Evolutionary conservation across 2,329 filamentous ascomycete genomes (phyloP).

Genomic region (Colletotrichum echinochloae): DNA sequence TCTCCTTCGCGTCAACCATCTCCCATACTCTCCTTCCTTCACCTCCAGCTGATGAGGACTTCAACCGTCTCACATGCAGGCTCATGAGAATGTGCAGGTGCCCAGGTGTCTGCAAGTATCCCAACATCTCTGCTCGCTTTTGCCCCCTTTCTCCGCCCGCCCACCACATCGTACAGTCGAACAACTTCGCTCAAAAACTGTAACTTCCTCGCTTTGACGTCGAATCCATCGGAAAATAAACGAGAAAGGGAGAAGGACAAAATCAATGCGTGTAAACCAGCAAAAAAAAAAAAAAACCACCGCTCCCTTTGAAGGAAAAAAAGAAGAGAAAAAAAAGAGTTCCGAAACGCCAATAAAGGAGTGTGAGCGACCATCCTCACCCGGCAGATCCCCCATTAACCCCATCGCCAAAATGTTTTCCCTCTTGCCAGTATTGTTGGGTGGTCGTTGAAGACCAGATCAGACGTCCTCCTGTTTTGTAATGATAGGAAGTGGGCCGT

Average conservation of each 20-base stretch:
- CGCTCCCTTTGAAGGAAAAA: constrained; percentile 22
- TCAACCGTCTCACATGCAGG: constrained; percentile 9
- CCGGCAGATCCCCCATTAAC: constrained; percentile 36
- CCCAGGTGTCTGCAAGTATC: constrained; percentile 23
- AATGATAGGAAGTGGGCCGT: constrained; percentile 2
- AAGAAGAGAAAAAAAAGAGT: neutral
- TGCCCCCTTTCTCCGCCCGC: constrained; percentile 16
- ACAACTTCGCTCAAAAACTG: constrained; percentile 32
- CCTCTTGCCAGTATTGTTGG: constrained; percentile 30
- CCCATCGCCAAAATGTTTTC: constrained; percentile 7
- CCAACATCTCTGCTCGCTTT: constrained; percentile 34
- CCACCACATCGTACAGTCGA: constrained; percentile 39
- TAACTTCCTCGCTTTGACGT: constrained; percentile 19
- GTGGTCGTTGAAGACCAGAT: constrained; percentile 26
- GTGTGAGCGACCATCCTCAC: constrained; percentile 36
- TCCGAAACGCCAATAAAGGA: constrained; percentile 41
- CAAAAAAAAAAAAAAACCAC: constrained; percentile 39
- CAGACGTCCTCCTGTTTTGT: constrained; percentile 16
- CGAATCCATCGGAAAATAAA: constrained; percentile 6
- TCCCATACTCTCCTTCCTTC: neutral
- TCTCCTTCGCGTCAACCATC: neutral
- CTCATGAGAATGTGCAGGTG: constrained; percentile 7
- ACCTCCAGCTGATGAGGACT: neutral
- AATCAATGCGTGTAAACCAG: constrained; percentile 14
- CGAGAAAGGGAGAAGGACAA: constrained; percentile 13